phyloP scores from a whole-genome alignment of 2,329 filamentous ascomycete species.

The Paraconiothyrium brasiliense region DNA sequence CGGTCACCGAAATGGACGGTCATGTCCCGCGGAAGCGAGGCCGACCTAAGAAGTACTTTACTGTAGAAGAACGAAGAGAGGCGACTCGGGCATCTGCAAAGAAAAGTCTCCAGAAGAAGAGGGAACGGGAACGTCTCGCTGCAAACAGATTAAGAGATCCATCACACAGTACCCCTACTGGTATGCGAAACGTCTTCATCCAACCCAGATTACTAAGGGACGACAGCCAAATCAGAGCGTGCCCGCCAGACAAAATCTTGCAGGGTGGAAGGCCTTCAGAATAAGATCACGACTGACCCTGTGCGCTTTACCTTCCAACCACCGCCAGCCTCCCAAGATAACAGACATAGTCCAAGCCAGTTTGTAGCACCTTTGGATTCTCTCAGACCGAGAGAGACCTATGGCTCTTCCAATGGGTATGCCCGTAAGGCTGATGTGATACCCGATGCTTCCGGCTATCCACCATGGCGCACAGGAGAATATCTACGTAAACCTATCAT shows the following conservation, averaged over 20 bases:
- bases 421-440: background rate
- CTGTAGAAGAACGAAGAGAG: background rate
- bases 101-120: background rate
- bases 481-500: too few relatives aligned
- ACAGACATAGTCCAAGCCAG: background rate
- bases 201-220: background rate
- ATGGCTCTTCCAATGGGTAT: background rate
- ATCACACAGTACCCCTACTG: background rate
- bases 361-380: background rate
- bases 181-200: background rate
- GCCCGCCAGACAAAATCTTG: background rate
- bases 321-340: background rate
- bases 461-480: background rate
- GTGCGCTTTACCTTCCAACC: background rate
- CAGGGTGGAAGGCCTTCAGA: background rate
- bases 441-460: background rate
- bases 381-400: background rate
- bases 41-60: background rate
- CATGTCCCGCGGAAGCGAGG: background rate
- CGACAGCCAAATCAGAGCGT: background rate
- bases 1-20: background rate
- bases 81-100: background rate
- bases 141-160: background rate
- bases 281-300: background rate
- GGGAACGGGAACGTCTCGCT: background rate